These are phyloP conservation scores for Madurella fahalii DNA, from an alignment of 2,329 filamentous ascomycete genomes.

Conservation along the genomic window DNA sequence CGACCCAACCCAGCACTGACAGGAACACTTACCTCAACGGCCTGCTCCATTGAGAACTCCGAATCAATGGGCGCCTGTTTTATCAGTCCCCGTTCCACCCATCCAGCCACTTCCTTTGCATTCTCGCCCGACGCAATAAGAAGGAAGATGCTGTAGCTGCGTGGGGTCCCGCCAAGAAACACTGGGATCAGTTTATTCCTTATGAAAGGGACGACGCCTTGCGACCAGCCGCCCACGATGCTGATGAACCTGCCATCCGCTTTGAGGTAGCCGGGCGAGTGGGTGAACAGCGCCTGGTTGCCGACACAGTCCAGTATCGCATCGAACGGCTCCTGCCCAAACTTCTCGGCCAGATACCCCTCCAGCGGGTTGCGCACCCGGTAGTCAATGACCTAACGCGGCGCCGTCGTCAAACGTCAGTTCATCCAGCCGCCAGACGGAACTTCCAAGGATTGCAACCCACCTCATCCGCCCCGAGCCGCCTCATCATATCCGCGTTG, in stretches of 20 bases:
- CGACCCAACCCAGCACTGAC: not conserved
- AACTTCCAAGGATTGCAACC: slow-evolving; percentile 2
- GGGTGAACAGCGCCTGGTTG: slow-evolving; percentile 41
- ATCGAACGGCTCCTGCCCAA: slow-evolving; percentile 32
- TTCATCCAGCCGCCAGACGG: not conserved
- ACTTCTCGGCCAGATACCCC: slow-evolving; percentile 32
- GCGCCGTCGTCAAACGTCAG: not conserved
- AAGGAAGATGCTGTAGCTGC: slow-evolving; percentile 30
- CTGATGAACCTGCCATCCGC: slow-evolving; percentile 34
- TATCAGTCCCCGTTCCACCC: slow-evolving; percentile 28
- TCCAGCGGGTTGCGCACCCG: slow-evolving; percentile 35
- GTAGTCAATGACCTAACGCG: slow-evolving; percentile 39
- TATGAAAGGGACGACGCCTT: slow-evolving; percentile 30
- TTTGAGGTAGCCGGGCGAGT: slow-evolving; percentile 38
- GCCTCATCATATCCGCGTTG: slow-evolving; percentile 43
- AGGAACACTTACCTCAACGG: slow-evolving; percentile 24
- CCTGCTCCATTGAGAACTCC: slow-evolving; percentile 31
- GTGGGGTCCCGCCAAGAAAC: slow-evolving; percentile 31
- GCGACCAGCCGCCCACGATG: slow-evolving; percentile 32
- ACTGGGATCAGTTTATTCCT: slow-evolving; percentile 32
- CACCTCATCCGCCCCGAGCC: slow-evolving; percentile 48
- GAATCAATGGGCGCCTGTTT: slow-evolving; percentile 30
- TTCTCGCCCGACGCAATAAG: slow-evolving; percentile 27
- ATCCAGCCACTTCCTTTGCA: slow-evolving; percentile 27
- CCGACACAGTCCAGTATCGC: slow-evolving; percentile 49